Evolutionary conservation across 148 eudicot species (phyloP).

Genomic region (Chenopodium quinoa): DNA sequence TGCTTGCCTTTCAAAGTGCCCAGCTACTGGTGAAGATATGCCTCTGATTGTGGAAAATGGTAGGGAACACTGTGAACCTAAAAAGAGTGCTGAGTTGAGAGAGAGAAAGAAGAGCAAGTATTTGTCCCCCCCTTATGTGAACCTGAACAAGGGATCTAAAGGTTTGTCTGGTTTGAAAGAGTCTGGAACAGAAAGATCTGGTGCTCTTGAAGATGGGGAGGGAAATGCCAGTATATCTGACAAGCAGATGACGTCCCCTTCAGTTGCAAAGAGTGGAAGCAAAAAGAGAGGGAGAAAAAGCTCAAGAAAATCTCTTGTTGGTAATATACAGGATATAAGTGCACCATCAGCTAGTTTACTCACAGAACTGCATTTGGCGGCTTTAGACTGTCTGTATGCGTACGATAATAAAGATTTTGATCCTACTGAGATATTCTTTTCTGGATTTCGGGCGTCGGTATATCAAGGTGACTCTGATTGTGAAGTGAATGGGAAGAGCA

Average conservation of each 20-base stretch:
- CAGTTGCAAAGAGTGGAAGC: slow-evolving; percentile 25
- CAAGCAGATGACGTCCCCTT: slow-evolving; percentile 23
- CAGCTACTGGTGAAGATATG: slow-evolving; percentile 15
- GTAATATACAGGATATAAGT: slow-evolving; percentile 25
- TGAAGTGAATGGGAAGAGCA: slow-evolving; percentile 23
- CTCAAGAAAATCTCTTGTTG: slow-evolving; percentile 31
- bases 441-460: slow-evolving; percentile 45
- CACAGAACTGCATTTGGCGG: slow-evolving; percentile 47
- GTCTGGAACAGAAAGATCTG: slow-evolving; percentile 28
- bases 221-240: slow-evolving; percentile 11
- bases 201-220: slow-evolving; percentile 22
- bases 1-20: slow-evolving; percentile 17
- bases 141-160: slow-evolving; percentile 28
- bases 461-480: slow-evolving; percentile 30
- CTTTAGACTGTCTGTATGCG: slow-evolving; percentile 48
- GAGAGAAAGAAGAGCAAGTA: slow-evolving; percentile 79
- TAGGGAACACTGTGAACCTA: slow-evolving; percentile 29
- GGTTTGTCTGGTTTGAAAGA: slow-evolving; percentile 24
- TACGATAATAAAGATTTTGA: slow-evolving; percentile 37
- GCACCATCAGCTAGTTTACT: slow-evolving; percentile 57
- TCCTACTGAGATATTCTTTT: slow-evolving; percentile 39
- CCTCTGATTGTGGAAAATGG: slow-evolving; percentile 14
- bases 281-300: slow-evolving; percentile 32
- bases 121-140: slow-evolving; percentile 58
- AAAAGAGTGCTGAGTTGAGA: slow-evolving; percentile 43